Conservation (phyloP, 768 basidiomycete species). For the Hericium rajendrae region DNA sequence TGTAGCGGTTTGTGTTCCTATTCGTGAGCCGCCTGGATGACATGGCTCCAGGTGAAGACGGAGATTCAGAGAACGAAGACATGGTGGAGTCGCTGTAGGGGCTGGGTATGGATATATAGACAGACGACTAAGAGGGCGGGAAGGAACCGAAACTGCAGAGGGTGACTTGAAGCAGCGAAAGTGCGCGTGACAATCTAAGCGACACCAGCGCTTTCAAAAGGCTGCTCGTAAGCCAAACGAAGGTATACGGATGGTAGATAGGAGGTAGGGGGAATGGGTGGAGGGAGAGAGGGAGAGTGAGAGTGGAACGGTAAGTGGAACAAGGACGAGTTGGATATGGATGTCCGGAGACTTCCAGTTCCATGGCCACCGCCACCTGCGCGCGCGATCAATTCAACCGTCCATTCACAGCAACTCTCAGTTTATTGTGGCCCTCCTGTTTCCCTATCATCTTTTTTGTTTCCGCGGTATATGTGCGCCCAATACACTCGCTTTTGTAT, state of each 20-base stretch:
- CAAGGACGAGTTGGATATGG: too few species aligned
- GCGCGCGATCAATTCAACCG: neutral
- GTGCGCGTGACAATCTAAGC: neutral
- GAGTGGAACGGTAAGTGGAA: neutral
- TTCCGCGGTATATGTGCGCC: too few species aligned
- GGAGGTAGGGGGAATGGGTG: conserved; percentile 8
- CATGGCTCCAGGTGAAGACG: conserved; percentile 54
- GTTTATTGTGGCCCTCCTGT: neutral
- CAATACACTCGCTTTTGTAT: too few species aligned
- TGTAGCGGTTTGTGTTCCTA: conserved; percentile 93
- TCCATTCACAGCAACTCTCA: too few species aligned
- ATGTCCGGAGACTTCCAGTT: neutral
- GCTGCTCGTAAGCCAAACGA: neutral
- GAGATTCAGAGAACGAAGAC: conserved; percentile 50
- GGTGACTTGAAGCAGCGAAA: neutral
- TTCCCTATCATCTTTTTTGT: too few species aligned
- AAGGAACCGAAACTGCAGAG: neutral
- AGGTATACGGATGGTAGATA: conserved; percentile 9
- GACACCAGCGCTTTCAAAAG: conserved; percentile 12
- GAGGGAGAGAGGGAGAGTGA: conserved; percentile 1
- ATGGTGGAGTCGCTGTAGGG: conserved; percentile 22
- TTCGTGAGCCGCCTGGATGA: conserved; percentile 74
- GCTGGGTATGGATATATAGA: conserved; percentile 5
- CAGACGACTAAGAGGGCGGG: neutral
- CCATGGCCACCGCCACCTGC: neutral